These are phyloP conservation scores for Hemisphaericaspora xylofermentans DNA, from an alignment of 1,139 yeast genomes.

Conservation along the genomic window DNA sequence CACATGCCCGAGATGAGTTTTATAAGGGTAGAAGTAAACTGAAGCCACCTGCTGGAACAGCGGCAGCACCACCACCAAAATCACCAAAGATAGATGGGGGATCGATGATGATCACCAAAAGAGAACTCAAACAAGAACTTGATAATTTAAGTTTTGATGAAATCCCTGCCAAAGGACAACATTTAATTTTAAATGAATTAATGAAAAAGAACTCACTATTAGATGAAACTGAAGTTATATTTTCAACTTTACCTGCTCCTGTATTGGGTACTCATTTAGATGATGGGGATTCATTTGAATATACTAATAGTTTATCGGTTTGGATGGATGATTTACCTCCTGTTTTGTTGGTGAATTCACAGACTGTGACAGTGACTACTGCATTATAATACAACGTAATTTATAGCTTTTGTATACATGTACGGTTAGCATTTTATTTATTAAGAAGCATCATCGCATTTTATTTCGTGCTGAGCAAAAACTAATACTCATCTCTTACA, in stretches of 20 bases:
- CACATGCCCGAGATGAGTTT: constrained; percentile 13
- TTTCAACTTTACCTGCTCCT: constrained; percentile 91
- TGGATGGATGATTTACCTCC: constrained; percentile 89
- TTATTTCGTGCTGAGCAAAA: too few relatives aligned
- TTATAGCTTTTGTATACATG: not conserved
- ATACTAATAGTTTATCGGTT: constrained; percentile 69
- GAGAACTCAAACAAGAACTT: constrained; percentile 40
- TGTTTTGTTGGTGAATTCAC: constrained; percentile 75
- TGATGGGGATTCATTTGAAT: constrained; percentile 68
- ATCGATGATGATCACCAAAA: constrained; percentile 34
- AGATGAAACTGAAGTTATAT: constrained; percentile 64
- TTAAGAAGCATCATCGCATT: too few relatives aligned
- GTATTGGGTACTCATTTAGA: constrained; percentile 73
- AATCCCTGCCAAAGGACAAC: constrained; percentile 89
- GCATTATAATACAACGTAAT: constrained; percentile 49
- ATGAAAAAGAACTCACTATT: constrained; percentile 63
- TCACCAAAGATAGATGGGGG: constrained; percentile 6
- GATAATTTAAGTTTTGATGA: constrained; percentile 66
- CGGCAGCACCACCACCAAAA: not conserved
- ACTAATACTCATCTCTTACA: too few relatives aligned
- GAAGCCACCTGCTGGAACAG: constrained; percentile 6
- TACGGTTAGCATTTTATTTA: not conserved
- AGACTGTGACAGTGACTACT: constrained; percentile 93
- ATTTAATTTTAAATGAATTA: constrained; percentile 79
- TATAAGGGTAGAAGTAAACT: constrained; percentile 9